Evolutionary conservation across 345 rosid species (phyloP).

Genomic region (rapeseed (Brassica napus)): Da-Ae NC_063434.1:11336501-11337000

Average conservation of each 20-base stretch:
- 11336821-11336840: slow-evolving; percentile 89
- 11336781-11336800: not conserved
- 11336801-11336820: slow-evolving; percentile 89
- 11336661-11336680: slow-evolving; percentile 90
- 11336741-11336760: not conserved
- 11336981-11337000: slow-evolving; percentile 89
- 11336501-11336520: not conserved
- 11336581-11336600: slow-evolving; percentile 97
- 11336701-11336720: slow-evolving; percentile 98
- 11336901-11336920: slow-evolving; percentile 65
- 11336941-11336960: slow-evolving; percentile 64
- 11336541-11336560: not conserved
- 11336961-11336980: slow-evolving; percentile 62
- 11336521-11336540: no score
- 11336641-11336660: slow-evolving; percentile 95
- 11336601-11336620: slow-evolving; percentile 55
- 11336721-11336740: slow-evolving; percentile 46
- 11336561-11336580: slow-evolving; percentile 97
- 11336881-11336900: slow-evolving; percentile 69
- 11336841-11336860: slow-evolving; percentile 53
- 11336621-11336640: slow-evolving; percentile 71
- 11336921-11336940: slow-evolving; percentile 51
- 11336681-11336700: slow-evolving; percentile 94
- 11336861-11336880: slow-evolving; percentile 61
- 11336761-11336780: not conserved